Conservation (phyloP, 192 early-diverging fungal species). For the Coemansia sp. region DNA sequence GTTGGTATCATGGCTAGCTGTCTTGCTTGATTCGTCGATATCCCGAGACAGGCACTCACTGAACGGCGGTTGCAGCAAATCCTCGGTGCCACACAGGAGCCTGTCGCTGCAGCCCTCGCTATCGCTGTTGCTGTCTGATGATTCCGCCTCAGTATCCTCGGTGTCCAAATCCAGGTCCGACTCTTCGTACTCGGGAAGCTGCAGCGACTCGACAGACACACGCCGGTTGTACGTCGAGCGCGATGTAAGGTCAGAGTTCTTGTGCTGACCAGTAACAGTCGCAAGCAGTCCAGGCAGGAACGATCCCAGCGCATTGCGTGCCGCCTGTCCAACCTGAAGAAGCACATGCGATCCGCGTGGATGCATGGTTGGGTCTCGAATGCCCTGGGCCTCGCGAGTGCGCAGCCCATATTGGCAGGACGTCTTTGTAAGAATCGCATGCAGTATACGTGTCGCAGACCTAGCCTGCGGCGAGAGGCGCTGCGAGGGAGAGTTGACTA, state of each 20-base stretch:
- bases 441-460: conserved; percentile 38
- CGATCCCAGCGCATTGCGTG: conserved; percentile 44
- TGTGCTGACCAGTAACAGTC: conserved; percentile 49
- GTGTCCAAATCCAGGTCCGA: conserved; percentile 39
- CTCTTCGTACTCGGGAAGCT: conserved; percentile 51
- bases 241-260: conserved; percentile 49
- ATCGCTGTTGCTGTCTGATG: conserved; percentile 20
- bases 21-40: background rate
- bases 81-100: background rate
- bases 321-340: conserved; percentile 47
- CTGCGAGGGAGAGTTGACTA: conserved; percentile 51
- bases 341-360: conserved; percentile 52
- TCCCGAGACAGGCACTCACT: too few species aligned
- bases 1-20: conserved; percentile 9
- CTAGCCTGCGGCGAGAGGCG: conserved; percentile 43
- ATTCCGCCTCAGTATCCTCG: conserved; percentile 34
- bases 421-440: conserved; percentile 47
- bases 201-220: conserved; percentile 41
- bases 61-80: background rate
- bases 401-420: conserved; percentile 53
- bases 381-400: conserved; percentile 49
- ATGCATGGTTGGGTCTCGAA: conserved; percentile 41
- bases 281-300: conserved; percentile 54
- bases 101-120: conserved; percentile 7
- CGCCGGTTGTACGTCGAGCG: conserved; percentile 47